Base-by-base conservation (phyloP, 805 yeast species). In the Teunomyces panamensis region DNA sequence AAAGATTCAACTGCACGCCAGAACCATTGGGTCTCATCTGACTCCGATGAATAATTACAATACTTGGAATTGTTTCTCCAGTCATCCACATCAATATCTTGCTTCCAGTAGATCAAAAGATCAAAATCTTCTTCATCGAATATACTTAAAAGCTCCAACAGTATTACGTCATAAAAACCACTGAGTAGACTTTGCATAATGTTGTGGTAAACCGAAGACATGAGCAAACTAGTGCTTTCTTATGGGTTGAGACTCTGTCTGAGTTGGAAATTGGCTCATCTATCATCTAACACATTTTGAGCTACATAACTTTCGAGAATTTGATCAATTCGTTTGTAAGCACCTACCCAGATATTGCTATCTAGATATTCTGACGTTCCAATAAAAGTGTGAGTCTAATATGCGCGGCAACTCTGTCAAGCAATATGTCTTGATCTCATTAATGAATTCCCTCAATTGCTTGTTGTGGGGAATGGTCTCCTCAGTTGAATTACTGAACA, bases 1-100 rank as follows among this genome's bases (percentile, higher is more conserved):
- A 92, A 92, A 1, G 97, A 88, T 58, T 89, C 81, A 11, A 94
- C 97, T 1, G 97, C 96, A 61, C 97, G 77, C 99, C 99, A 94
- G 69, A 92, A 94, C 88, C 97, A 92, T 61, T 86, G 90, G 47
- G 94, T 84, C 62, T 91, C 97, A 28, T 88, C 83, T 2, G 96
- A 87, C 2, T 87, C 77, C 0, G 90, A 77, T 0, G 89, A 79
- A 63, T 92, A 94, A 62, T 90, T 92, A 43, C 79, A 85, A 67
- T 94, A 86, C 1, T 71, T 74, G 1, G 97, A 81, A 62, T 94
- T 87, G 59, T 81, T 84, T 55, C 87, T 86, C 99, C 99, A 94
- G 62, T 94, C 99, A 56, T 84, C 89, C 16, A 92, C 91, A 68
- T 90, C 96, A 58, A 94, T 89, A 57, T 92, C 97, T 1, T 99